Base-by-base conservation (phyloP, 768 basidiomycete species). In the Tulasnella sp. region DNA sequence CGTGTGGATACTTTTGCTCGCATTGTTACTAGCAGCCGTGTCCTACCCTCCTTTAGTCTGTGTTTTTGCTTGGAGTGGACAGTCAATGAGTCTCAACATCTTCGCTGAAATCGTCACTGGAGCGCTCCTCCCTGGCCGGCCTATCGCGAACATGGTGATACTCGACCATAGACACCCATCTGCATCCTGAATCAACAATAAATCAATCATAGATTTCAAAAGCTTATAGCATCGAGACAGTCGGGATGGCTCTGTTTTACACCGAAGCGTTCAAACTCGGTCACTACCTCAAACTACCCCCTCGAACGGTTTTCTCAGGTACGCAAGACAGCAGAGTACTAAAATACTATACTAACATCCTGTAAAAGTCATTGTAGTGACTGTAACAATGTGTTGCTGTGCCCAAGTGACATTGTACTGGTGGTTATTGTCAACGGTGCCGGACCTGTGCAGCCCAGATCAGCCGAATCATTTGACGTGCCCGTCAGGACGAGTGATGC, bases 281-380 rank as follows among this genome's bases (percentile, higher is more conserved):
- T 0, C 86, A 87, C 79, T 87, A 87, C 80, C 84, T 86, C 81
- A 87, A 87, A 80, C 80, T 86, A 2, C 85, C 86, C 8, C 86
- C 86, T 8, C 80, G 86, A 6, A 79, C 81, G 1, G 83, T 84
- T 0, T 86, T 87, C 79, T 58, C 79, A 14, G 83, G 84, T 84
- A 86, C 80, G 52, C 83, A 25, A 71, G 80, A 29, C 80, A 84
- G 0, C 81, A 81, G 0, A 12, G 81, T 36, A 45, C 85, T 14
- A 78, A 84, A 0, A 79, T 80, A n/a, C 75, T 85, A 79, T 79
- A n/a, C 69, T 31, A 4, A 25, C 11, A 31, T 15, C 29, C 29
- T 31, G 1, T 19, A 0, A n/a, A 64, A 64, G 58, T 64, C 29
- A 31, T 64, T 64, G 14, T 31, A 31, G 58, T 31, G 58, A 11